A percentile compares a stretch with the other conserved stretches of the same genome.
phyloP scores from a whole-genome alignment of 768 basidiomycete species.

The Mycena capillaripes region DNA sequence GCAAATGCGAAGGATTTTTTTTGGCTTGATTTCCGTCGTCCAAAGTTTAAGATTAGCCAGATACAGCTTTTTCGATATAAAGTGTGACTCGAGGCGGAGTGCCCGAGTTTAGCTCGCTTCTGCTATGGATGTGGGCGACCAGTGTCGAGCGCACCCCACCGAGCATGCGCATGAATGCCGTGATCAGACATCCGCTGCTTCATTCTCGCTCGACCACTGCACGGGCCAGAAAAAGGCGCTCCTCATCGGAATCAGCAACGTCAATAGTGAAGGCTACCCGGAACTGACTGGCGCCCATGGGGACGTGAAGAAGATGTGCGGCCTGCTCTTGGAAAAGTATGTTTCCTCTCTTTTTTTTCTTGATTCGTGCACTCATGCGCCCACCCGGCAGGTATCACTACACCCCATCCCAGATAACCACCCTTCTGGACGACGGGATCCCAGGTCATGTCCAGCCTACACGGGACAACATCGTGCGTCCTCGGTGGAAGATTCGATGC shows the following conservation, averaged over 20 bases:
- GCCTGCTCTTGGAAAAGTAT: not conserved
- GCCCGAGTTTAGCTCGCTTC: too few species aligned
- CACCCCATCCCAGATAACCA: constrained; percentile 43
- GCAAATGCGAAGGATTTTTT: too few species aligned
- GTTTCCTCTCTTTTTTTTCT: not conserved
- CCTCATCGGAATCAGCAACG: constrained; percentile 7
- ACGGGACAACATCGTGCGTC: constrained; percentile 58
- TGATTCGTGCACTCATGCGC: not conserved
- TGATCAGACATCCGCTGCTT: not conserved
- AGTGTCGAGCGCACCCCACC: too few species aligned
- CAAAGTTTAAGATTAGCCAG: too few species aligned
- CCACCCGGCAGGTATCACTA: constrained; percentile 1
- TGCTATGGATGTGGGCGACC: too few species aligned
- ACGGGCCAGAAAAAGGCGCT: constrained; percentile 16
- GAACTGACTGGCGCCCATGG: not conserved
- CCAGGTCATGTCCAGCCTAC: constrained; percentile 54
- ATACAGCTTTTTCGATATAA: not conserved
- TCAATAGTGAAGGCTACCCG: not conserved
- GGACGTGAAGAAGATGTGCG: constrained; percentile 14
- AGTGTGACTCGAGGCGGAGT: too few species aligned
- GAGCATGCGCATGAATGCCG: not conserved
- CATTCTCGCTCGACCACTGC: not conserved
- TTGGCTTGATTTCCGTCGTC: too few species aligned
- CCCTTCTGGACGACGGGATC: constrained; percentile 59
- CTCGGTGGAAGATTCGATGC: not conserved